These are phyloP conservation scores for Nothophaeocryptopus gaeumannii DNA, from an alignment of 2,329 filamentous ascomycete genomes.

Conservation along the genomic window DNA sequence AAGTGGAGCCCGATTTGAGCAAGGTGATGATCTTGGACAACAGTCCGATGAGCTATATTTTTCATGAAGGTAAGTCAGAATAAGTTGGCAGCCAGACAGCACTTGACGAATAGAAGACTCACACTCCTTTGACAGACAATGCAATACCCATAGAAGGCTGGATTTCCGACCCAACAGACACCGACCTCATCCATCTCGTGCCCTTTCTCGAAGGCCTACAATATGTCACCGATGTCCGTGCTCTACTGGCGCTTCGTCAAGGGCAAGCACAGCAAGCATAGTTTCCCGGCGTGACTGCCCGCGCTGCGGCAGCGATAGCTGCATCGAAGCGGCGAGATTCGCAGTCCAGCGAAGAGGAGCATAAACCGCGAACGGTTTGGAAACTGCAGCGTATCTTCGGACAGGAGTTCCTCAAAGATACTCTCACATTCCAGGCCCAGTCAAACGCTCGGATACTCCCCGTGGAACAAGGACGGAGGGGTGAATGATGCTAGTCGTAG, in stretches of 20 bases:
- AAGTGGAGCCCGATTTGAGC: conserved; percentile 93
- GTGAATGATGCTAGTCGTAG: too few species aligned
- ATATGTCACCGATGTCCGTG: conserved; percentile 93
- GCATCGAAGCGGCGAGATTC: too few species aligned
- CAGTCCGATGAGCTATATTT: conserved; percentile 95
- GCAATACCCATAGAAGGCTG: conserved; percentile 98
- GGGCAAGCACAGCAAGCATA: conserved; percentile 59
- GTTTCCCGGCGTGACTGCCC: background rate
- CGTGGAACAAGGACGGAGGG: too few species aligned
- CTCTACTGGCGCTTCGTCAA: conserved; percentile 80
- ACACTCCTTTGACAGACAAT: conserved; percentile 65
- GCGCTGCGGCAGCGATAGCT: too few species aligned
- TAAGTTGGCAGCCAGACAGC: background rate
- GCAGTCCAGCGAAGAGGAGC: too few species aligned
- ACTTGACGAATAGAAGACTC: background rate
- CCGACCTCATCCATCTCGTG: conserved; percentile 87
- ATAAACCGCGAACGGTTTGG: too few species aligned
- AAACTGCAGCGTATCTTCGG: too few species aligned
- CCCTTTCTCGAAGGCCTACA: conserved; percentile 91
- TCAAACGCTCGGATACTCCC: too few species aligned
- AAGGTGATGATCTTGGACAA: conserved; percentile 99
- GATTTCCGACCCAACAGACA: conserved; percentile 98
- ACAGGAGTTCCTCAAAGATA: too few species aligned
- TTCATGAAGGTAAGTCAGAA: conserved; percentile 79
- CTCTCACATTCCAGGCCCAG: too few species aligned